Conservation (phyloP, 2,329 filamentous ascomycete genomes). For the Celoporthe dispersa region DNA sequence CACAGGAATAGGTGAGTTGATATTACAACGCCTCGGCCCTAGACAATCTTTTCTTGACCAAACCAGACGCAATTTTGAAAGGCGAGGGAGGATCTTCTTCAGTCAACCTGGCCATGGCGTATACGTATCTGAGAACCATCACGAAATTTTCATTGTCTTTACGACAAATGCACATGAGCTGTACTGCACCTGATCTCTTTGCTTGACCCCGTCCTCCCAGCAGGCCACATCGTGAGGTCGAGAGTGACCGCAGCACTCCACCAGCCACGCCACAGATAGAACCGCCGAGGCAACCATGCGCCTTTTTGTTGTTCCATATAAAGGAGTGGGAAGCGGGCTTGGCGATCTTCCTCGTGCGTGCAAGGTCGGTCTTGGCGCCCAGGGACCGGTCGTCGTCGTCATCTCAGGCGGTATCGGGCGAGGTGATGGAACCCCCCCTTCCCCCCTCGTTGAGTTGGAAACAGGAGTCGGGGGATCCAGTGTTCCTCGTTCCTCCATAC, state of each 20-base stretch:
- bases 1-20: background rate
- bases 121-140: too few relatives aligned
- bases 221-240: background rate
- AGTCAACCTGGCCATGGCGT: background rate
- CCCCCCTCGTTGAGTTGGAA: background rate
- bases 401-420: background rate
- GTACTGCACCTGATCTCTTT: background rate
- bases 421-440: background rate
- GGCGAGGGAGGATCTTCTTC: background rate
- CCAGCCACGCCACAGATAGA: background rate
- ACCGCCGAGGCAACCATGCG: background rate
- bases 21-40: background rate
- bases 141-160: background rate
- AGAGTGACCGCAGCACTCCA: background rate
- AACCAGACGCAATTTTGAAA: background rate
- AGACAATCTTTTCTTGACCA: background rate
- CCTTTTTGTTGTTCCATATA: background rate
- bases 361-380: background rate
- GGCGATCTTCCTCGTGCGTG: background rate
- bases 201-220: background rate
- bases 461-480: conserved; percentile 1
- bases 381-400: background rate
- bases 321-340: background rate
- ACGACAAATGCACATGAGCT: background rate
- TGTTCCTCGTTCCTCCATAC: background rate